Base-by-base conservation (phyloP, 345 rosid genomes). In the Leavenworthia alabamica region DNA sequence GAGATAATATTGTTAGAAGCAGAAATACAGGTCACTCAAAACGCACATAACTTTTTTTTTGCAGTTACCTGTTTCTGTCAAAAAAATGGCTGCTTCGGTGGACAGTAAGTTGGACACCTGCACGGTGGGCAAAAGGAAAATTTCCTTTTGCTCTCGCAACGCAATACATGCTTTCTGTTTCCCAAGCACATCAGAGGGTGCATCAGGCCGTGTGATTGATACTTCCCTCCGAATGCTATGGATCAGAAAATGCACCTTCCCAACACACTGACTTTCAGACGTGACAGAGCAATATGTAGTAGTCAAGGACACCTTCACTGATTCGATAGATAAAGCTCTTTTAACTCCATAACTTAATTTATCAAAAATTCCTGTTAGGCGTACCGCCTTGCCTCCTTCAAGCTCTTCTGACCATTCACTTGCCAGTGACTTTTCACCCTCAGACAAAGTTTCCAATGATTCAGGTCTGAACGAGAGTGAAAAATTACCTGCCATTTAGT, bases 401-500 rank as follows among this genome's bases (percentile, higher is more conserved):
- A 92, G 82, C 62, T 88, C 92, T 51, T 83, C 90, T 40, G 98
- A 88, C 96, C 95, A 92, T 65, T 77, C 90, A 46, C 78, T 83
- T 58, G 81, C 81, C 57, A 81, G 73, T 26, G 80, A 55, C 61
- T 74, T 72, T 68, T 51, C 72, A 50, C 75, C 66, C 63, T 67
- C 72, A 47, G 61, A 62, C 54, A 71, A 53, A 60, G 55, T 75
- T 56, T 76, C 79, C 71, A 83, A 56, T 40, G 84, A 67, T 72
- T 82, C 78, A 45, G 98, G 98, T 80, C 95, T 79, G 78, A 92
- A 86, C 53, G 98, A 84, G 67, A 92, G 80, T 62, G 88, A 78
- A 79, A 88, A 86, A 71, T 88, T 92, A 44, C 96, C 98, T 92
- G 92, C 75, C 77, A 72, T 53, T 64, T 15, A 62, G 59, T 41